Conservation (phyloP, 1,284 basidiomycete genomes). For the Gymnopus androsaceus region DNA sequence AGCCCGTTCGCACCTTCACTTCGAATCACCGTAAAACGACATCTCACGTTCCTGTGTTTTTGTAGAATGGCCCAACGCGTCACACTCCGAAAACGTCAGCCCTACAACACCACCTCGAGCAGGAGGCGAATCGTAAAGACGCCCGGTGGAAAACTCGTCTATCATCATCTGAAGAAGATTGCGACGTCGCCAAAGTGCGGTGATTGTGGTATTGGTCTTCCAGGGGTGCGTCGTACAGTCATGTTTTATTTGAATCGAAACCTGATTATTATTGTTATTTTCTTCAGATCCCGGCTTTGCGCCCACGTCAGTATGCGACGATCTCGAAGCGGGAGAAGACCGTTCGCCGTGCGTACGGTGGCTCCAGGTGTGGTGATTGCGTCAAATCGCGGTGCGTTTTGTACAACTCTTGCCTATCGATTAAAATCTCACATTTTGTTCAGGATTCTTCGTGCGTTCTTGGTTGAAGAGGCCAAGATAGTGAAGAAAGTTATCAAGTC, state of each 20-base stretch:
- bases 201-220: slow-evolving; percentile 91
- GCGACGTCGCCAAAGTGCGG: slow-evolving; percentile 93
- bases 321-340: slow-evolving; percentile 96
- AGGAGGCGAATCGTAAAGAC: slow-evolving; percentile 96
- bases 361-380: slow-evolving; percentile 91
- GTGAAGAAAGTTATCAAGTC: slow-evolving; percentile 99
- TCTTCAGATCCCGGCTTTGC: slow-evolving; percentile 83
- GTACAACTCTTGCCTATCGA: slow-evolving; percentile 1
- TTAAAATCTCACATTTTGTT: not conserved
- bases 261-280: not conserved
- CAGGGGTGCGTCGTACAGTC: slow-evolving; percentile 78
- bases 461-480: slow-evolving; percentile 99
- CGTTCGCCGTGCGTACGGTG: slow-evolving; percentile 92
- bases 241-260: not conserved
- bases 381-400: slow-evolving; percentile 82
- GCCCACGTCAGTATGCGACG: slow-evolving; percentile 89
- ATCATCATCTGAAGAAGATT: slow-evolving; percentile 89
- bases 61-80: slow-evolving; percentile 99
- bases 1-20: too few species aligned
- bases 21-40: too few species aligned
- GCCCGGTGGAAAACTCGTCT: slow-evolving; percentile 89
- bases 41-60: too few species aligned
- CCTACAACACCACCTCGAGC: slow-evolving; percentile 99
- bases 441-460: slow-evolving; percentile 97
- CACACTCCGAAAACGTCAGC: slow-evolving; percentile 97